Conservation (phyloP, 441 rosid species). For the Eutrema salsugineum region DNA sequence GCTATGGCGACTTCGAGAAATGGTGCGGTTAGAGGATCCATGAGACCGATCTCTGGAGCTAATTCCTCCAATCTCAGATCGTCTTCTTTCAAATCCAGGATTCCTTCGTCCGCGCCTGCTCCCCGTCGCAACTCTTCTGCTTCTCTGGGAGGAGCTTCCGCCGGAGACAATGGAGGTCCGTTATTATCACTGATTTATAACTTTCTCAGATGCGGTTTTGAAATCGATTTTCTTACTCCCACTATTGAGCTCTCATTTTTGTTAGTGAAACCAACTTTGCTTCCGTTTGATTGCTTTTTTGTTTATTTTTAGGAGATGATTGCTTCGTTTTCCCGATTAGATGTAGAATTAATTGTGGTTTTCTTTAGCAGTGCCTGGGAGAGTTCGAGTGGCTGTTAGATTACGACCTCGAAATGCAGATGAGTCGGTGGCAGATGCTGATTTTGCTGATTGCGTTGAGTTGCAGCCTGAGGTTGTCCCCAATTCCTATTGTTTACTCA, state of each 20-base stretch:
- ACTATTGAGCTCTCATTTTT: neutral
- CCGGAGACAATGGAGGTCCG: conserved; percentile 66
- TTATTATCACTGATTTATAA: neutral
- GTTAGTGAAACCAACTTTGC: no score
- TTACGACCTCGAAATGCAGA: conserved; percentile 82
- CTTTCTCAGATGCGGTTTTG: neutral
- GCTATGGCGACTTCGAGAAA: conserved; percentile 67
- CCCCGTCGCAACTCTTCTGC: conserved; percentile 66
- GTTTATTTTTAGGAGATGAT: neutral
- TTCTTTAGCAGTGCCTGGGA: conserved; percentile 61
- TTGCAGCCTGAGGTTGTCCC: conserved; percentile 71
- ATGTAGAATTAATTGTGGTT: neutral
- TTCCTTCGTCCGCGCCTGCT: conserved; percentile 42
- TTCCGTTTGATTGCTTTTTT: neutral
- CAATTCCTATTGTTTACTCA: neutral
- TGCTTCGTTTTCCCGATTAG: neutral
- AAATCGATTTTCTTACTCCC: neutral
- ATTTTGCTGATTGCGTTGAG: conserved; percentile 96
- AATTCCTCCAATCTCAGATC: conserved; percentile 48
- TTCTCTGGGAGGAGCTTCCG: conserved; percentile 30
- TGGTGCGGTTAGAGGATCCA: conserved; percentile 44
- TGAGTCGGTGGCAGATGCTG: conserved; percentile 82
- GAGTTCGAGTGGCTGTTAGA: conserved; percentile 93
- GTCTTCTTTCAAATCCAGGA: conserved; percentile 71
- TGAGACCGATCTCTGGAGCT: conserved; percentile 42